Percentiles rank a stretch among this genome's conserved stretches.
phyloP scores from a whole-genome alignment of 495 filamentous ascomycete species.

The Cercophora newfieldiana region DNA sequence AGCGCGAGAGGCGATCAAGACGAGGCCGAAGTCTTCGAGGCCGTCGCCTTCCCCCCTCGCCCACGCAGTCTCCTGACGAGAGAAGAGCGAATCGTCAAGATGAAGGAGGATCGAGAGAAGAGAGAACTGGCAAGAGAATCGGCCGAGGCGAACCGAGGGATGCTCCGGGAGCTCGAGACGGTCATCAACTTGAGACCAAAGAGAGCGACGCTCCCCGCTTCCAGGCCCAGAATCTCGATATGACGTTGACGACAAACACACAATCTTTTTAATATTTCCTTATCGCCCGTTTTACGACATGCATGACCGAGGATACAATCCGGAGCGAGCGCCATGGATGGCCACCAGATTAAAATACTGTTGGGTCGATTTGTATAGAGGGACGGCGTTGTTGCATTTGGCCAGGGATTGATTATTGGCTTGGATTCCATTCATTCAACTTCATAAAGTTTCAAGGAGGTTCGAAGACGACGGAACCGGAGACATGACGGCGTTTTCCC shows the following conservation, averaged over 20 bases:
- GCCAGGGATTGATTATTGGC: neutral
- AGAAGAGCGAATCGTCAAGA: constrained; percentile 85
- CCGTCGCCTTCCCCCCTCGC: constrained; percentile 75
- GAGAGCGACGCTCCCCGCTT: constrained; percentile 27
- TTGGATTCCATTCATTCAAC: constrained; percentile 9
- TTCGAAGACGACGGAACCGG: neutral
- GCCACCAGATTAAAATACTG: constrained; percentile 1
- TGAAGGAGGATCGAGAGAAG: constrained; percentile 79
- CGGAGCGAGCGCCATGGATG: neutral
- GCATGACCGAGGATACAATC: constrained; percentile 3
- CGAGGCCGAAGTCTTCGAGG: constrained; percentile 86
- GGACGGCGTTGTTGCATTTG: neutral
- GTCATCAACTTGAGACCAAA: constrained; percentile 75
- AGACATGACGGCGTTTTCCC: constrained; percentile 1
- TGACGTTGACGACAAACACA: constrained; percentile 30
- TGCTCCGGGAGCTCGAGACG: constrained; percentile 89
- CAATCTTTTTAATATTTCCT: constrained; percentile 23
- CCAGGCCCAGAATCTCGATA: constrained; percentile 35
- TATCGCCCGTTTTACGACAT: constrained; percentile 4
- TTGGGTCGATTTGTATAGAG: constrained; percentile 26
- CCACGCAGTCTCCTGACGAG: constrained; percentile 74
- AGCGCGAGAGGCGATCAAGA: constrained; percentile 41
- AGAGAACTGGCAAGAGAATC: constrained; percentile 69
- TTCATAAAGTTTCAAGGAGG: neutral
- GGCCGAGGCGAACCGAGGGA: constrained; percentile 74